Evolutionary conservation across 768 basidiomycete species (phyloP).

Genomic region (Naematelia aurantialba): DNA sequence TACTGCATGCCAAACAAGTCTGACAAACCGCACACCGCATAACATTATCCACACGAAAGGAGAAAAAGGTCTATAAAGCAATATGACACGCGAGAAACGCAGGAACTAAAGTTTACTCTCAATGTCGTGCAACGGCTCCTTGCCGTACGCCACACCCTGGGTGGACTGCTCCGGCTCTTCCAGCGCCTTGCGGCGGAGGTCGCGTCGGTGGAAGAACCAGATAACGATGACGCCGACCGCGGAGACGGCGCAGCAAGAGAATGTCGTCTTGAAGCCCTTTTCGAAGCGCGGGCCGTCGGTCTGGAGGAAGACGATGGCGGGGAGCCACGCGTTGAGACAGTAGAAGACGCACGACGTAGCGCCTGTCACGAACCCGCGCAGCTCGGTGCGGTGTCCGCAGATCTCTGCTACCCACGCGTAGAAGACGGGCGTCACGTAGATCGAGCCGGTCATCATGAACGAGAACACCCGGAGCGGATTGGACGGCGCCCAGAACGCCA

Average conservation of each 20-base stretch:
- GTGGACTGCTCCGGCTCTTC: background rate
- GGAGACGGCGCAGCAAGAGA: background rate
- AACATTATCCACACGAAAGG: too few species aligned
- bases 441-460: slow-evolving; percentile 14
- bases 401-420: slow-evolving; percentile 23
- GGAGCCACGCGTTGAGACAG: slow-evolving; percentile 17
- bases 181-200: slow-evolving; percentile 2
- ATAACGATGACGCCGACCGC: slow-evolving; percentile 5
- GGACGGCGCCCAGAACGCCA: slow-evolving; percentile 15
- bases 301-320: slow-evolving; percentile 19
- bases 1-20: too few species aligned
- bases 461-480: slow-evolving; percentile 17
- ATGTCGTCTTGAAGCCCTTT: slow-evolving; percentile 17
- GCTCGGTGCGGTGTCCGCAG: slow-evolving; percentile 11
- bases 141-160: background rate
- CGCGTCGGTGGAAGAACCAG: slow-evolving; percentile 5
- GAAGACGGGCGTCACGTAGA: slow-evolving; percentile 20
- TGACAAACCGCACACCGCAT: too few species aligned
- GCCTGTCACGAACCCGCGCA: slow-evolving; percentile 14
- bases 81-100: background rate
- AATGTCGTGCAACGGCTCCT: background rate
- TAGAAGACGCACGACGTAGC: slow-evolving; percentile 15
- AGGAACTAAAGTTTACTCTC: background rate
- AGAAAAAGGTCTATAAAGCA: background rate
- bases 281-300: slow-evolving; percentile 21